Base-by-base conservation (phyloP, 116 monocot genomes). In the Dioscorea cayenensis region DNA sequence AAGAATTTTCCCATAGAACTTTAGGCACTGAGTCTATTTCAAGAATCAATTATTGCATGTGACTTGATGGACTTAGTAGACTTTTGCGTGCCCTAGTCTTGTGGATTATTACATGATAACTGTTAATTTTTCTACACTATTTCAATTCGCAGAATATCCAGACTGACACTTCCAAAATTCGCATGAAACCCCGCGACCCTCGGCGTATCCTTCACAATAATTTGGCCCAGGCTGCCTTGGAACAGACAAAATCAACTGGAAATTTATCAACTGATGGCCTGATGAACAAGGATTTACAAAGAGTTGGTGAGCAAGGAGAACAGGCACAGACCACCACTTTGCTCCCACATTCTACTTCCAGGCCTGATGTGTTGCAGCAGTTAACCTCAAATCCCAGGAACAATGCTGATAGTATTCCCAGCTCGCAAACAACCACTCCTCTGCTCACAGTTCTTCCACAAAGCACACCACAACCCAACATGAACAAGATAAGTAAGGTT, bases 151-250 rank as follows among this genome's bases (percentile, higher is more conserved):
- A 78, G 78, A 80, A 73, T 29, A 14, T 63, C 50, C 87, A 79
- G 66, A 83, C 65, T 70, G 87, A 87, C 67, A 59, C 61, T 35
- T 83, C 77, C 21, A 81, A 49, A 70, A 64, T 87, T 70, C 86
- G 90, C 36, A 93, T 92, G 93, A 97, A 97, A 71, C 88, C 97
- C 77, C 85, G 97, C 61, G 97, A 97, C 68, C 97, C 97, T 69
- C 92, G 93, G 10, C 90, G 90, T 17, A 73, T 88, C 38, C 88
- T 97, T 21, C 97, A 85, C 36, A 79, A 35, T 52, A 88, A 79
- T 75, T 77, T 75, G 23, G 28, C 78, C 63, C 78, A 68, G 68
- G 91, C 84, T 63, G 71, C 21, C 65, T 37, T 79, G 12, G 85
- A 81, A 37, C 84, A 77, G 66, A 25, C 64, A n/a, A 83, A 82